Evolutionary conservation across 208 protist genomes (phyloP), one percentile per base, ranked within the genome.

Genomic region (Acanthamoeba healyi): DNA sequence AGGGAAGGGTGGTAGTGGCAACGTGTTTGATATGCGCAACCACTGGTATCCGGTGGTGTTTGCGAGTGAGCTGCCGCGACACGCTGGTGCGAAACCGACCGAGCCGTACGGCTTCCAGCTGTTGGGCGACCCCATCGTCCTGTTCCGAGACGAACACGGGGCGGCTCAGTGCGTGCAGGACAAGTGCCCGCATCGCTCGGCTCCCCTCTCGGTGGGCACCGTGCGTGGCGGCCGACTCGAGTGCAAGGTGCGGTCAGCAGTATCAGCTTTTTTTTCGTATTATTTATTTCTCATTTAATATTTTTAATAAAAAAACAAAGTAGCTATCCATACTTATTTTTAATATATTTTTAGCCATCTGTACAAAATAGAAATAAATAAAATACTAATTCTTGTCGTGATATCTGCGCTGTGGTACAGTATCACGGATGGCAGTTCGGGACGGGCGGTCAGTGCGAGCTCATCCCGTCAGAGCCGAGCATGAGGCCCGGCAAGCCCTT

Each of bases 391-490:
- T n/a, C n/a, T n/a, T n/a, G n/a, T n/a, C n/a, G n/a, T n/a, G n/a
- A n/a, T n/a, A n/a, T n/a, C n/a, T n/a, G n/a, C n/a, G n/a, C n/a
- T n/a, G n/a, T n/a, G n/a, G n/a, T n/a, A n/a, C 9, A 91, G 84
- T 91, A 91, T 17, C 84, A 91, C 40, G 84, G 84, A n/a, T 91
- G 84, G 84, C 84, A 91, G 51, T 91, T 91, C 40, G 84, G 84
- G 24, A 54, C 36, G 5, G 84, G 65, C 2, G 84, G 84, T 17
- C 36, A 91, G 40, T 91, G 84, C 22, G 61, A 77, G 65, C 1
- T 22, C 6, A 91, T 91, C 2, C 84, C 84, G 42, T 91, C 84
- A 0, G 65, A 84, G 44, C 74, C 74, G 14, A 24, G 17, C 74
- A 84, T 56, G 42, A 24, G 26, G 40, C 74, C 74, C 2, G 74